phyloP scores from a whole-genome alignment of 371 early-diverging fungal genomes.

The Batkoa obscura region DNA sequence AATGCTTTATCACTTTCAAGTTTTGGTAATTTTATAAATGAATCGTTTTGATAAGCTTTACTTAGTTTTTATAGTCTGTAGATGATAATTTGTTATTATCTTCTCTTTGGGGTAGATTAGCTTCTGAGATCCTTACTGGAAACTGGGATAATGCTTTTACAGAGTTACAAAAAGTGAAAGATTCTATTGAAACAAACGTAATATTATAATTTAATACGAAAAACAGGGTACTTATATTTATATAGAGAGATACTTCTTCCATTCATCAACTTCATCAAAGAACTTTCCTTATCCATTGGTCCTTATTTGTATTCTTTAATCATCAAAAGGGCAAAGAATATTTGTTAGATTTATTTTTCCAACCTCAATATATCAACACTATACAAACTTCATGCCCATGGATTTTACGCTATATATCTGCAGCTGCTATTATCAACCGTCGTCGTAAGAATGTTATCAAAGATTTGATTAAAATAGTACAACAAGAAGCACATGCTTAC shows the following conservation, averaged over 20 bases:
- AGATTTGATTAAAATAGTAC: conserved; percentile 74
- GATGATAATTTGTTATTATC: conserved; percentile 57
- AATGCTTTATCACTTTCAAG: conserved; percentile 80
- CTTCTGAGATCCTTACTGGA: conserved; percentile 79
- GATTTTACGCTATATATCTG: conserved; percentile 80
- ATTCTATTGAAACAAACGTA: conserved; percentile 62
- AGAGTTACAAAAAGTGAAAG: conserved; percentile 67
- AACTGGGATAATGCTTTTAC: conserved; percentile 84
- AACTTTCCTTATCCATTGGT: conserved; percentile 89
- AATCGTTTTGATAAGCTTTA: too few species aligned
- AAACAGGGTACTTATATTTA: neutral
- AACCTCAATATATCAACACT: conserved; percentile 81
- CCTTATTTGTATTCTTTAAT: conserved; percentile 90
- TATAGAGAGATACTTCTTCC: conserved; percentile 37
- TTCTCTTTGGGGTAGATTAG: conserved; percentile 91
- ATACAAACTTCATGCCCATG: conserved; percentile 90
- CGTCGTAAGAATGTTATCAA: conserved; percentile 68
- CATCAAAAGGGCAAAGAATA: conserved; percentile 87
- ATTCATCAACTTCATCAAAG: conserved; percentile 80
- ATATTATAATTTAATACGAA: neutral
- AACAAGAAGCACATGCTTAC: conserved; percentile 66
- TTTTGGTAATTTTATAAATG: conserved; percentile 43
- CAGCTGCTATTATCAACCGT: conserved; percentile 79
- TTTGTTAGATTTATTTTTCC: conserved; percentile 78
- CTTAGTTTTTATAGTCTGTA: conserved; percentile 32